phyloP scores from a whole-genome alignment of 345 rosid species.

The Eucalyptus victrix region DNA sequence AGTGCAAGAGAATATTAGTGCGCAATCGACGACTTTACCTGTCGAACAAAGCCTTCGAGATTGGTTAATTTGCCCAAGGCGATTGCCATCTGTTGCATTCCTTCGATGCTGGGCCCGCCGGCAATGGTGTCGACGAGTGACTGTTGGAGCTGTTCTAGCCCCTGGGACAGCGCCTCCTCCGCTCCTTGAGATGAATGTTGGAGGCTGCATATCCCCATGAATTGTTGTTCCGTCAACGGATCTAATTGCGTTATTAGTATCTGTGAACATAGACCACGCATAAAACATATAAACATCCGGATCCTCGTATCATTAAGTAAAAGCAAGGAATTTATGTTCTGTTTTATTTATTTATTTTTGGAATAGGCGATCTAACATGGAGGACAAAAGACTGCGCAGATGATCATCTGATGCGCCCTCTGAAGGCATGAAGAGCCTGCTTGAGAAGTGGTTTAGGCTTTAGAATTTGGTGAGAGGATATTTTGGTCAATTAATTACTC shows the following conservation, averaged over 20 bases:
- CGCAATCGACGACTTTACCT: constrained; percentile 22
- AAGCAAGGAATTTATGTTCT: neutral
- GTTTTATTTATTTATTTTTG: neutral
- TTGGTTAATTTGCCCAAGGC: constrained; percentile 88
- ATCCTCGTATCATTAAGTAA: neutral
- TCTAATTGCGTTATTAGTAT: constrained; percentile 77
- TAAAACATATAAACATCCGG: neutral
- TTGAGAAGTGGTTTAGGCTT: neutral
- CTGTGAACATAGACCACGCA: constrained; percentile 6
- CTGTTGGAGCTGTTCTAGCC: constrained; percentile 86
- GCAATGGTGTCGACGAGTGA: constrained; percentile 81
- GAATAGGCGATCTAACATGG: neutral
- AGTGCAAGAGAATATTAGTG: no score
- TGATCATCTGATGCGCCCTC: neutral
- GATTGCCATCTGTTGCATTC: constrained; percentile 90
- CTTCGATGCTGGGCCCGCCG: constrained; percentile 36
- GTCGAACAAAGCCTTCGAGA: constrained; percentile 93
- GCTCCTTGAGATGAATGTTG: constrained; percentile 90
- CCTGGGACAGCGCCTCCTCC: constrained; percentile 91
- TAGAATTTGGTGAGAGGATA: neutral
- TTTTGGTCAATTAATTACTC: neutral
- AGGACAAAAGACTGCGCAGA: neutral
- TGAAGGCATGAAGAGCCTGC: neutral
- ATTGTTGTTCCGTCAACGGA: constrained; percentile 83
- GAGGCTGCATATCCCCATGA: constrained; percentile 83